Percentiles rank a stretch among this genome's conserved stretches.
These are phyloP conservation scores for Trichoderma oligosporum DNA, from an alignment of 2,329 filamentous ascomycete genomes.

Conservation along the genomic window DNA sequence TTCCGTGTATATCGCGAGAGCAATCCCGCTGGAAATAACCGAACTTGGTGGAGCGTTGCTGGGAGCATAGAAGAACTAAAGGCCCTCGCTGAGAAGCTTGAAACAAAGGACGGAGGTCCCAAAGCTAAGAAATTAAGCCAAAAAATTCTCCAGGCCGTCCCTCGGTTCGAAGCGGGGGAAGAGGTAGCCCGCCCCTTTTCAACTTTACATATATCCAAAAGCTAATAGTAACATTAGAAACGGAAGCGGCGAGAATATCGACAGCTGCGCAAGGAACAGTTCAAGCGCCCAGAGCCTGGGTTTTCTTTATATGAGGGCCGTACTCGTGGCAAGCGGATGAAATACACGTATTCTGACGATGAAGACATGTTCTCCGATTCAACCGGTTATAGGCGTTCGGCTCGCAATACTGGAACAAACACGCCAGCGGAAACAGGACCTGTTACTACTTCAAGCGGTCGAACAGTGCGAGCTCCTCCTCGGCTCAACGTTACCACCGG, in stretches of 20 bases:
- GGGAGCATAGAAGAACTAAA: constrained; percentile 84
- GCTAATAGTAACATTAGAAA: constrained; percentile 57
- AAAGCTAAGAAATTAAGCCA: constrained; percentile 74
- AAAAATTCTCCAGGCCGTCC: constrained; percentile 74
- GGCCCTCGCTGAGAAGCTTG: constrained; percentile 69
- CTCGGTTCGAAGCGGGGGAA: constrained; percentile 88
- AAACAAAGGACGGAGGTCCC: constrained; percentile 71
- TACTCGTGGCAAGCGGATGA: constrained; percentile 91
- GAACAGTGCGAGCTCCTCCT: constrained; percentile 70
- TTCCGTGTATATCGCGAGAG: constrained; percentile 94
- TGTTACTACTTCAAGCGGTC: constrained; percentile 76
- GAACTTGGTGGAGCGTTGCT: constrained; percentile 90
- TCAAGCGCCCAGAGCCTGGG: constrained; percentile 79
- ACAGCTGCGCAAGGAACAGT: constrained; percentile 77
- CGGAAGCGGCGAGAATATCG: constrained; percentile 90
- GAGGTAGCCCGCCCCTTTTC: constrained; percentile 56
- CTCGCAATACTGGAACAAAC: constrained; percentile 68
- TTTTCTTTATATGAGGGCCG: constrained; percentile 95
- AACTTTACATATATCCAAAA: not conserved
- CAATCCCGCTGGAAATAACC: constrained; percentile 70
- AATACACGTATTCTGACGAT: constrained; percentile 93
- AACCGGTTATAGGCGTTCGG: constrained; percentile 58
- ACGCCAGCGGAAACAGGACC: constrained; percentile 66
- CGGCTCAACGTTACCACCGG: constrained; percentile 61
- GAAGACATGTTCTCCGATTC: constrained; percentile 71